Evolutionary conservation across 139 green algal species (phyloP).

Genomic region (Zygnema cylindricum): DNA sequence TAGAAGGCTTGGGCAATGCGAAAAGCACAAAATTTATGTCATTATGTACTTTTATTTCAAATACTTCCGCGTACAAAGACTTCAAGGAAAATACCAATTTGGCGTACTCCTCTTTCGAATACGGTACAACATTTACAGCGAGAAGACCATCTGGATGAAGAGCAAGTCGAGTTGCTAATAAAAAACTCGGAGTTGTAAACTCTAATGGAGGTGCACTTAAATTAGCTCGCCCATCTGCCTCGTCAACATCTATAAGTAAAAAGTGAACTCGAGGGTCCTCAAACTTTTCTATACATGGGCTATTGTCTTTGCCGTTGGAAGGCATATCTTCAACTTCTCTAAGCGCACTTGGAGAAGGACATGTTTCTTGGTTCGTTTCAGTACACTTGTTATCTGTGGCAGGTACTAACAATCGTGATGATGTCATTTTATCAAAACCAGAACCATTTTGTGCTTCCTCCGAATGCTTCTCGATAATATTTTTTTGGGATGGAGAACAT

Average conservation of each 20-base stretch:
- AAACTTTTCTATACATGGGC: too few relatives aligned
- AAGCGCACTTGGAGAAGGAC: too few relatives aligned
- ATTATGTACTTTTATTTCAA: background rate
- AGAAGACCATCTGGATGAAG: conserved; percentile 16
- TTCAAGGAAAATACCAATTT: background rate
- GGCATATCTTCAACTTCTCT: too few relatives aligned
- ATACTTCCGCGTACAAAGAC: background rate
- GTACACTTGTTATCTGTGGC: too few relatives aligned
- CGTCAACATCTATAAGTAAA: conserved; percentile 2
- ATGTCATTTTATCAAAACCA: too few relatives aligned
- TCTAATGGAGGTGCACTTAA: background rate
- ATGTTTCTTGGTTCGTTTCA: too few relatives aligned
- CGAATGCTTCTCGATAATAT: too few relatives aligned
- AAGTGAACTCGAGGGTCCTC: background rate
- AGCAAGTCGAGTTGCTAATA: background rate
- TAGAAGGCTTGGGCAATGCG: background rate
- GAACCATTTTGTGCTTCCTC: too few relatives aligned
- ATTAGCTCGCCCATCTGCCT: background rate
- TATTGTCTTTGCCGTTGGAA: too few relatives aligned
- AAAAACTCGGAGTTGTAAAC: background rate
- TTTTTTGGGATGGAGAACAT: too few relatives aligned
- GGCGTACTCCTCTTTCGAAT: background rate
- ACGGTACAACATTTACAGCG: conserved; percentile 4
- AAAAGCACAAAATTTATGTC: conserved; percentile 10
- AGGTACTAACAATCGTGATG: too few relatives aligned